A percentile compares a stretch with the other conserved stretches of the same genome.
These are phyloP conservation scores for Candida tammaniensis DNA, from an alignment of 805 yeast genomes.

Conservation along the genomic window DNA sequence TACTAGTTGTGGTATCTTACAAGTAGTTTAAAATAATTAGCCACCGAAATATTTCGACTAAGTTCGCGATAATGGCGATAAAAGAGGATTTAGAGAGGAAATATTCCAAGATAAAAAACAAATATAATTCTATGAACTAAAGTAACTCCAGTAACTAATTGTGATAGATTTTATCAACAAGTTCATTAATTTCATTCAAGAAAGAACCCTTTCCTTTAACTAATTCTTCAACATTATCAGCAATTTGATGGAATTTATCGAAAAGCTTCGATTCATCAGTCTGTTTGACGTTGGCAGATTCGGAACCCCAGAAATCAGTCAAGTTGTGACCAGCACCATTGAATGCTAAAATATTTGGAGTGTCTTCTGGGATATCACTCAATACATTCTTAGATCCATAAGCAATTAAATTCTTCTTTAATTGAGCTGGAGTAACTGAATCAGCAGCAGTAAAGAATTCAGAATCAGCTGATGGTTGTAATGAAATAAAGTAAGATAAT, in stretches of 20 bases:
- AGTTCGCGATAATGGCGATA: too few relatives aligned
- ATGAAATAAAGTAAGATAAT: conserved; percentile 81
- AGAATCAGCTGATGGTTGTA: conserved; percentile 73
- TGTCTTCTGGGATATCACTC: conserved; percentile 63
- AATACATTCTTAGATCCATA: conserved; percentile 62
- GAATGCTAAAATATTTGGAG: conserved; percentile 74
- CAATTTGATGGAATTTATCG: conserved; percentile 2
- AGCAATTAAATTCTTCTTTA: conserved; percentile 71
- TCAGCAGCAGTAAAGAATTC: conserved; percentile 55
- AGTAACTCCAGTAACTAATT: too few relatives aligned
- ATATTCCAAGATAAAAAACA: too few relatives aligned
- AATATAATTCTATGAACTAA: not conserved
- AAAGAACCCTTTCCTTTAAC: conserved; percentile 17
- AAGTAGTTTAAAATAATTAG: too few relatives aligned
- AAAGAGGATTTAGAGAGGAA: too few relatives aligned
- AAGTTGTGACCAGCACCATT: conserved; percentile 80
- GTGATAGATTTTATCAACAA: conserved; percentile 26
- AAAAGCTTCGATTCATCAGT: not conserved
- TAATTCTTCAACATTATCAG: conserved; percentile 10
- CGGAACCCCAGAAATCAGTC: conserved; percentile 55
- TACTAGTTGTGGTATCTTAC: too few relatives aligned
- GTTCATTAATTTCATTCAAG: conserved; percentile 22
- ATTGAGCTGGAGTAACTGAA: conserved; percentile 64
- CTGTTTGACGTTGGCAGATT: too few relatives aligned
- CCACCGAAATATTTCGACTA: too few relatives aligned